Percentiles rank a stretch among this genome's conserved stretches.
These are phyloP conservation scores for Begonia loranthoides DNA, from an alignment of 306 rosid species.

Conservation along the genomic window DNA sequence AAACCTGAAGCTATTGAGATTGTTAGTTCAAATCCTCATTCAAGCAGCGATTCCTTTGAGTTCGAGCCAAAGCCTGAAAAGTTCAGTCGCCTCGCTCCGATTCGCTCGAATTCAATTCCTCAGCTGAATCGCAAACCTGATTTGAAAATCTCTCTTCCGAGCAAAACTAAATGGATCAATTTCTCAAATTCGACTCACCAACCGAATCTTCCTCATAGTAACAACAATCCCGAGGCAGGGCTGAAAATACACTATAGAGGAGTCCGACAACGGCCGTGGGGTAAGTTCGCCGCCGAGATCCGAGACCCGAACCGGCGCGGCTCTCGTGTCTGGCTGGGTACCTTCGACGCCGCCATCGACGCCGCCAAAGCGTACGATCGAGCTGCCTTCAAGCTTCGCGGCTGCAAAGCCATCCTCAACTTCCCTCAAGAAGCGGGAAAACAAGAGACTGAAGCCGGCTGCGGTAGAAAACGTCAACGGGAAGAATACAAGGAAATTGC, in stretches of 20 bases:
- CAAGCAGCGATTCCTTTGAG: constrained; percentile 1
- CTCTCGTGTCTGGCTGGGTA: constrained; percentile 74
- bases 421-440: constrained; percentile 62
- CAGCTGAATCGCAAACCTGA: constrained; percentile 32
- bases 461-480: constrained; percentile 25
- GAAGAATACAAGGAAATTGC: constrained; percentile 22
- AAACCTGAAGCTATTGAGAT: neutral
- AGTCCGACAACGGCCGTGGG: constrained; percentile 76
- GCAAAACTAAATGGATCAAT: constrained; percentile 51
- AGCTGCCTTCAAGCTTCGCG: constrained; percentile 75
- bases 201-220: neutral
- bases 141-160: constrained; percentile 44
- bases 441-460: constrained; percentile 11
- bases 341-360: constrained; percentile 47
- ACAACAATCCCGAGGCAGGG: neutral
- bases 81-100: constrained; percentile 3
- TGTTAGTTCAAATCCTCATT: neutral
- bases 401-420: constrained; percentile 57
- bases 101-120: neutral
- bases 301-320: constrained; percentile 64
- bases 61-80: constrained; percentile 8
- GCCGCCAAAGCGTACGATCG: constrained; percentile 76
- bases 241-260: constrained; percentile 45
- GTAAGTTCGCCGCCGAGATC: constrained; percentile 76
- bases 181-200: constrained; percentile 22